Conservation (phyloP, 2,329 filamentous ascomycete genomes). For the Fusarium sp. region DNA sequence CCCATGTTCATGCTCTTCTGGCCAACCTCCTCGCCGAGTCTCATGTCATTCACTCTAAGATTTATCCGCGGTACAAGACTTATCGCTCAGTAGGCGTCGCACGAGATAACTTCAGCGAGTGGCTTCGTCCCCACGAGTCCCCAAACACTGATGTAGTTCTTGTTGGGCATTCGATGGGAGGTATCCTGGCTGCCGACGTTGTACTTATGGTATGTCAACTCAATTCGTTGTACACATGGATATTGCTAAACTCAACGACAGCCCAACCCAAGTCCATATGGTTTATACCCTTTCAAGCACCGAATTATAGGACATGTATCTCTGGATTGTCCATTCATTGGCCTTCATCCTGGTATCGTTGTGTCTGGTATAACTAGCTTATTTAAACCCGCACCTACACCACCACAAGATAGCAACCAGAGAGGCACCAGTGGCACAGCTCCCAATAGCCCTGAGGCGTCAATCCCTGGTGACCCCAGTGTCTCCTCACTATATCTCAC, state of each 20-base stretch:
- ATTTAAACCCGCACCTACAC: slow-evolving; percentile 63
- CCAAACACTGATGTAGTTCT: slow-evolving; percentile 81
- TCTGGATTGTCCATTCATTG: slow-evolving; percentile 87
- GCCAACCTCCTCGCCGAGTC: slow-evolving; percentile 73
- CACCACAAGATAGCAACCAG: slow-evolving; percentile 19
- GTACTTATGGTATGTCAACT: slow-evolving; percentile 65
- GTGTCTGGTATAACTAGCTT: slow-evolving; percentile 83
- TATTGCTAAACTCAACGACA: neutral
- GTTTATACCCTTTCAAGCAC: slow-evolving; percentile 67
- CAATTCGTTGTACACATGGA: neutral
- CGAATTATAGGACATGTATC: slow-evolving; percentile 82
- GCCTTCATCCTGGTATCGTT: slow-evolving; percentile 88
- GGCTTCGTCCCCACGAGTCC: slow-evolving; percentile 82
- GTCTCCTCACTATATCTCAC: slow-evolving; percentile 34
- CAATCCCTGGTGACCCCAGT: slow-evolving; percentile 14
- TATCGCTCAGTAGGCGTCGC: slow-evolving; percentile 77
- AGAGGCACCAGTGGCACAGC: neutral
- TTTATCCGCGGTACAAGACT: slow-evolving; percentile 83
- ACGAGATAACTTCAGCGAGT: slow-evolving; percentile 83
- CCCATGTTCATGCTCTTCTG: slow-evolving; percentile 82
- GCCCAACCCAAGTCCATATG: slow-evolving; percentile 49
- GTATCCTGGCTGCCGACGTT: slow-evolving; percentile 82
- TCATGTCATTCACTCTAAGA: slow-evolving; percentile 86
- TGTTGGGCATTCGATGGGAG: slow-evolving; percentile 90
- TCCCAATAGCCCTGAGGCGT: slow-evolving; percentile 3